Evolutionary conservation across 106 monocot species (phyloP).

Genomic region (Dioscorea alata): DNA sequence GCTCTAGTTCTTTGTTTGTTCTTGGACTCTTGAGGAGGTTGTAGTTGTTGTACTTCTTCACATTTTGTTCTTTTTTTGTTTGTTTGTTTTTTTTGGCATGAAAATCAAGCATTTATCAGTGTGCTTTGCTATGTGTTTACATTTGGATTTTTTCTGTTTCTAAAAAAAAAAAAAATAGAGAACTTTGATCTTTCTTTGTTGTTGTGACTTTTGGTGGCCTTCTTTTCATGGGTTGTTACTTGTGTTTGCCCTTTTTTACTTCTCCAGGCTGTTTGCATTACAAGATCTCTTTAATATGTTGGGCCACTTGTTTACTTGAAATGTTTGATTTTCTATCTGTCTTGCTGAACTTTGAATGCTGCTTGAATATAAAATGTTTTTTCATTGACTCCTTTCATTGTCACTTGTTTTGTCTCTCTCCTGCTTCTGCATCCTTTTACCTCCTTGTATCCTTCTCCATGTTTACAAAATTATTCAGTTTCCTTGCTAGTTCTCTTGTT

Average conservation of each 20-base stretch:
- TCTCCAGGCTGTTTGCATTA: background rate
- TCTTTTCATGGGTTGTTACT: too few species aligned
- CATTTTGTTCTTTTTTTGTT: too few species aligned
- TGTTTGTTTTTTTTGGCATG: background rate
- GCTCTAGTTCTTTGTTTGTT: too few species aligned
- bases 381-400: background rate
- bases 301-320: background rate
- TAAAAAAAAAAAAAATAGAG: too few species aligned
- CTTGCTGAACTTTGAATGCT: background rate
- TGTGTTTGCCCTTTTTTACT: background rate
- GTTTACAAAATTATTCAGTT: background rate
- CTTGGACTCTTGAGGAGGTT: too few species aligned
- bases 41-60: too few species aligned
- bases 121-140: too few species aligned
- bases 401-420: background rate
- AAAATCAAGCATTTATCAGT: too few species aligned
- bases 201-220: too few species aligned
- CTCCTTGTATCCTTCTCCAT: background rate
- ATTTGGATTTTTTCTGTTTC: too few species aligned
- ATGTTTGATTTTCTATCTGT: background rate
- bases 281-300: background rate
- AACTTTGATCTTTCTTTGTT: too few species aligned
- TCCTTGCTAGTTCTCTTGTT: background rate
- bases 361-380: background rate
- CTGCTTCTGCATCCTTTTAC: background rate